A percentile compares a stretch with the other conserved stretches of the same genome.
Conservation (phyloP, 2,329 filamentous ascomycete genomes). For the Colletotrichum sp. region DNA sequence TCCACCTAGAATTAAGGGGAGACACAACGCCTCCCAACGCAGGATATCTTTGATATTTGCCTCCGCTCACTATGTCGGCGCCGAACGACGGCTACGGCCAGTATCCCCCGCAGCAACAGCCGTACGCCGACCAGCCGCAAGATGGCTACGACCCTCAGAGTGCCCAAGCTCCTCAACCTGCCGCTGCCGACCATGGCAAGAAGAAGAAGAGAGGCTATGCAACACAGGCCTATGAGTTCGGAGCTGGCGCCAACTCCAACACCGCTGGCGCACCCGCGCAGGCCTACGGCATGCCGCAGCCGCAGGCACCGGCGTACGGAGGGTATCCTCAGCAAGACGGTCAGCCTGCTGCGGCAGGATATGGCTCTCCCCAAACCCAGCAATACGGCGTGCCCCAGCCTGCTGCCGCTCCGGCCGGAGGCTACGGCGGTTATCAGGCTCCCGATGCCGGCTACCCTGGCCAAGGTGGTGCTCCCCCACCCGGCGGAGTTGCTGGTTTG, state of each 20-base stretch:
- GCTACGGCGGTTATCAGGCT: conserved; percentile 69
- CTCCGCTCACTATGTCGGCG: conserved; percentile 56
- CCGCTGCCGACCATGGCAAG: conserved; percentile 55
- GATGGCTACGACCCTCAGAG: conserved; percentile 42
- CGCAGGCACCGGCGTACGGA: conserved; percentile 58
- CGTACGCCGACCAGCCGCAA: conserved; percentile 43
- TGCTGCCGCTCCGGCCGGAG: conserved; percentile 43
- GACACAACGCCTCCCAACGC: neutral
- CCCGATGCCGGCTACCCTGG: conserved; percentile 71
- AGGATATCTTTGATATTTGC: neutral
- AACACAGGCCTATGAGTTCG: conserved; percentile 92
- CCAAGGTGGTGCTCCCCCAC: conserved; percentile 45
- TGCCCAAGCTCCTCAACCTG: conserved; percentile 31
- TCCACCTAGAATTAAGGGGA: neutral
- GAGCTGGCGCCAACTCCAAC: conserved; percentile 75
- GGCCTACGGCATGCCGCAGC: conserved; percentile 51
- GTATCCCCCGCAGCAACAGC: conserved; percentile 48
- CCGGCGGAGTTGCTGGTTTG: conserved; percentile 70
- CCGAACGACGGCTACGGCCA: conserved; percentile 61
- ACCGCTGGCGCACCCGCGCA: conserved; percentile 55
- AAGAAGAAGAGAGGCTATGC: conserved; percentile 97
- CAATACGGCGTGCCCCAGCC: conserved; percentile 49
- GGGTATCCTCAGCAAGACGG: conserved; percentile 61
- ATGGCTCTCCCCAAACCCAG: conserved; percentile 44
- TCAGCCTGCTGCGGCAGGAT: conserved; percentile 43